Evolutionary conservation across 768 basidiomycete species (phyloP).

Genomic region (Hortiboletus campestris): DNA sequence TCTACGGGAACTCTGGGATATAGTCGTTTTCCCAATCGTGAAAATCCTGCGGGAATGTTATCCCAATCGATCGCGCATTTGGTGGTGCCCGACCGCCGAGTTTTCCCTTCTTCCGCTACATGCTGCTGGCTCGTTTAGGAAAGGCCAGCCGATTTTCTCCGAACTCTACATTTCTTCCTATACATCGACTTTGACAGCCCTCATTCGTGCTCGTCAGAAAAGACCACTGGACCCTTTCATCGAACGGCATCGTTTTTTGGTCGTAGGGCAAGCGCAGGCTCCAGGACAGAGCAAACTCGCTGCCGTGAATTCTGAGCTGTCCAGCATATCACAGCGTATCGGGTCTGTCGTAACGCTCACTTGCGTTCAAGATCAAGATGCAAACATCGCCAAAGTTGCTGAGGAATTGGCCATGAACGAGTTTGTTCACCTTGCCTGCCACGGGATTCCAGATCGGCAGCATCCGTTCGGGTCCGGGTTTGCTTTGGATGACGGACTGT

Average conservation of each 20-base stretch:
- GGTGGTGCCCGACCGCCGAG: constrained; percentile 15
- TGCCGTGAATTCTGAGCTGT: background rate
- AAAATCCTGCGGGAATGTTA: background rate
- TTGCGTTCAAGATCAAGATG: background rate
- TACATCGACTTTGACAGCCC: constrained; percentile 2
- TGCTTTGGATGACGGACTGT: background rate
- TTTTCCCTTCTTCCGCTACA: background rate
- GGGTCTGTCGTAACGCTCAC: background rate
- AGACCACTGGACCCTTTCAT: background rate
- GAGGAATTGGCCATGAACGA: background rate
- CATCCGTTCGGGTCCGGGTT: constrained; percentile 20
- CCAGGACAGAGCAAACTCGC: background rate
- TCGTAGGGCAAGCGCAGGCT: constrained; percentile 4
- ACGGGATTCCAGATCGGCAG: constrained; percentile 12
- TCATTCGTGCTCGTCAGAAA: background rate
- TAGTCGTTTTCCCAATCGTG: constrained; percentile 14
- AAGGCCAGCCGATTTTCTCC: background rate
- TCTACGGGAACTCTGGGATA: constrained; percentile 18
- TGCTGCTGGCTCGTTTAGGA: background rate
- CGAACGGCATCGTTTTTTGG: background rate
- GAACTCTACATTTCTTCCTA: constrained; percentile 4
- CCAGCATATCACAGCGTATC: background rate
- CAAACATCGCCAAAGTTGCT: background rate
- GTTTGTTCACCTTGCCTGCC: constrained; percentile 19
- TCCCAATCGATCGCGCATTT: background rate